phyloP scores from a whole-genome alignment of 495 filamentous ascomycete genomes.

The Penicillium atrosanguineum region DNA sequence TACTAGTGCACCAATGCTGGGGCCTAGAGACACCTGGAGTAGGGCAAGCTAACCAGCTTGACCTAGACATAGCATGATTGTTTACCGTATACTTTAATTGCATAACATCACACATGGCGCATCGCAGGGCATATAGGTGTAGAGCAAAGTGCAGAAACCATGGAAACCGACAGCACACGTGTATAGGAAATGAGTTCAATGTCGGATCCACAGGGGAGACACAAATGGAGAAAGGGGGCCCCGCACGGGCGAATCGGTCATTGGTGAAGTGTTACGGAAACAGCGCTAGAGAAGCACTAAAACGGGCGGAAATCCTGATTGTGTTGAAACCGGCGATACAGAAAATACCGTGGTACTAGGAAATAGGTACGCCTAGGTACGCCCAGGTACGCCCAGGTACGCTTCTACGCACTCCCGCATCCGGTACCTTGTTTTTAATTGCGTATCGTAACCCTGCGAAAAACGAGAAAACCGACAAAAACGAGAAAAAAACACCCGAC shows the following conservation, averaged over 20 bases:
- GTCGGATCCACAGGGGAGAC: conserved; percentile 4
- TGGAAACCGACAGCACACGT: neutral
- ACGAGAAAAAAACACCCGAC: conserved; percentile 13
- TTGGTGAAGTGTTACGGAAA: conserved; percentile 14
- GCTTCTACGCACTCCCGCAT: conserved; percentile 4
- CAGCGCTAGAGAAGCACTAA: conserved; percentile 5
- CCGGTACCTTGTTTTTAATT: conserved; percentile 17
- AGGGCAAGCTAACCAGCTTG: neutral
- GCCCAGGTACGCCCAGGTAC: too few relatives aligned
- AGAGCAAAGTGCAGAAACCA: neutral
- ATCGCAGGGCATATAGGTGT: neutral
- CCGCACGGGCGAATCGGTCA: conserved; percentile 5
- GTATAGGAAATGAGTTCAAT: conserved; percentile 4
- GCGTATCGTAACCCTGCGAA: conserved; percentile 10
- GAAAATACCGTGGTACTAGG: neutral
- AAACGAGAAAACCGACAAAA: too few relatives aligned
- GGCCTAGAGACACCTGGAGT: neutral
- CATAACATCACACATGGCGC: neutral
- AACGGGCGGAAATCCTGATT: conserved; percentile 12
- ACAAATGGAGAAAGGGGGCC: conserved; percentile 17
- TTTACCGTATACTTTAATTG: neutral
- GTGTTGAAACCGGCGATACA: neutral
- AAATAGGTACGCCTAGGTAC: too few relatives aligned
- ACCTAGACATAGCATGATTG: neutral
- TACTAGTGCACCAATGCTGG: neutral